Percentiles rank a stretch among this genome's conserved stretches.
Conservation (phyloP, 768 basidiomycete species). For the Clitopilus passeckerianus region DNA sequence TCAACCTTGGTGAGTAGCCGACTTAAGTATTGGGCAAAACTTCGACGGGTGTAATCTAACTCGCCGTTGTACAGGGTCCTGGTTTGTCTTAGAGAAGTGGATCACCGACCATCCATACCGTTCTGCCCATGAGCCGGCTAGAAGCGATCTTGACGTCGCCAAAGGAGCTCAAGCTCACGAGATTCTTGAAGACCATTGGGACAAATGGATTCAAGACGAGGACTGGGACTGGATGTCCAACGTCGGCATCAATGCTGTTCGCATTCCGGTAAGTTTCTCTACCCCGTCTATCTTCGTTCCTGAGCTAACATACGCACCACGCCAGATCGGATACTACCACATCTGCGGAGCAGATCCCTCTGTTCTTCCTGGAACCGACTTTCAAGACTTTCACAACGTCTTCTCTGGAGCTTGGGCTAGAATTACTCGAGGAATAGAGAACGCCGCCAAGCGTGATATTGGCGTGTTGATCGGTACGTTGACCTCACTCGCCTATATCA, state of each 20-base stretch:
- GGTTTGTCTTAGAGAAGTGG: constrained; percentile 81
- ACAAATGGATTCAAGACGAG: constrained; percentile 58
- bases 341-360: constrained; percentile 53
- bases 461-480: constrained; percentile 67
- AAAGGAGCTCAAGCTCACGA: constrained; percentile 42
- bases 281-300: not conserved
- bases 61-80: constrained; percentile 46
- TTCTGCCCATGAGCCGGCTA: constrained; percentile 44
- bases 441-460: constrained; percentile 51
- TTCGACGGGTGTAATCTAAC: not conserved
- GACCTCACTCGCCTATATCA: too few relatives aligned
- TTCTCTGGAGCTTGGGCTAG: constrained; percentile 67
- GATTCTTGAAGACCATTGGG: constrained; percentile 67
- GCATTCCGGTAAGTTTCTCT: constrained; percentile 48
- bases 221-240: constrained; percentile 62
- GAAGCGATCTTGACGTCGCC: constrained; percentile 72
- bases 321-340: constrained; percentile 72
- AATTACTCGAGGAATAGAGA: constrained; percentile 54
- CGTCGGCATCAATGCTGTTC: constrained; percentile 56
- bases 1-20: constrained; percentile 63
- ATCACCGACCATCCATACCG: constrained; percentile 58
- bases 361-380: constrained; percentile 63
- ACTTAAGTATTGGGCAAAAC: not conserved
- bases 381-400: constrained; percentile 40
- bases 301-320: not conserved